Percentiles rank a stretch among this genome's conserved stretches.
Evolutionary conservation across 2,329 filamentous ascomycete species (phyloP).

Genomic region (Didymella pomorum): DNA sequence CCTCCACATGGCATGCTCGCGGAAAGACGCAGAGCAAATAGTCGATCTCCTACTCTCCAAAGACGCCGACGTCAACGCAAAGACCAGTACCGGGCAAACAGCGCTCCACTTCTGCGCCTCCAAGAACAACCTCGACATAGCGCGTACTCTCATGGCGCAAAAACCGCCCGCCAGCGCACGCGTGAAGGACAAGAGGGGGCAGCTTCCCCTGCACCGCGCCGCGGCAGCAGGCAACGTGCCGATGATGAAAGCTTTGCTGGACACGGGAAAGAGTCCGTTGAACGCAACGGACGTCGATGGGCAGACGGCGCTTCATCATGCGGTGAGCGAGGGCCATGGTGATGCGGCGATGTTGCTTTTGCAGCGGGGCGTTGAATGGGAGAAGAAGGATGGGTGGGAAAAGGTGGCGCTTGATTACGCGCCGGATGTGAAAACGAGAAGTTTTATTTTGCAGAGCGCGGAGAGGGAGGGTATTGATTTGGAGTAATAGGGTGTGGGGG

Average conservation of each 20-base stretch:
- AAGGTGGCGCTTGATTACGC: conserved; percentile 79
- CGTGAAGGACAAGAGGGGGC: conserved; percentile 84
- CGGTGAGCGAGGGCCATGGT: conserved; percentile 76
- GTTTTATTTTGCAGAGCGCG: conserved; percentile 78
- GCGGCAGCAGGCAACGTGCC: conserved; percentile 90
- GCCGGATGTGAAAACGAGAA: conserved; percentile 83
- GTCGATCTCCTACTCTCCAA: conserved; percentile 72
- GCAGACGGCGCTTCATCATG: conserved; percentile 88
- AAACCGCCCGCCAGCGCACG: conserved; percentile 74
- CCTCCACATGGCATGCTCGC: conserved; percentile 81
- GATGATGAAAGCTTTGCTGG: conserved; percentile 80
- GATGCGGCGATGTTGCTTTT: conserved; percentile 84
- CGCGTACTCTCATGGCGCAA: conserved; percentile 76
- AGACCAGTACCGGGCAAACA: conserved; percentile 76
- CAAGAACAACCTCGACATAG: conserved; percentile 85
- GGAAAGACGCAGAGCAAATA: conserved; percentile 74
- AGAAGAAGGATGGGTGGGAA: conserved; percentile 77
- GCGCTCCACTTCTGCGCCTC: conserved; percentile 91
- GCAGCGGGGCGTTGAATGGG: conserved; percentile 82
- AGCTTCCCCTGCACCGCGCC: conserved; percentile 88
- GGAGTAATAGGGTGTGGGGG: conserved; percentile 23
- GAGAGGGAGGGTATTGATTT: conserved; percentile 85
- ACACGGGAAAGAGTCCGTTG: conserved; percentile 80
- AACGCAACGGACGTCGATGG: conserved; percentile 85
- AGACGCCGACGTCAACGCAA: conserved; percentile 76